phyloP scores from a whole-genome alignment of 495 filamentous ascomycete genomes.

The Echria macrotheca region DNA sequence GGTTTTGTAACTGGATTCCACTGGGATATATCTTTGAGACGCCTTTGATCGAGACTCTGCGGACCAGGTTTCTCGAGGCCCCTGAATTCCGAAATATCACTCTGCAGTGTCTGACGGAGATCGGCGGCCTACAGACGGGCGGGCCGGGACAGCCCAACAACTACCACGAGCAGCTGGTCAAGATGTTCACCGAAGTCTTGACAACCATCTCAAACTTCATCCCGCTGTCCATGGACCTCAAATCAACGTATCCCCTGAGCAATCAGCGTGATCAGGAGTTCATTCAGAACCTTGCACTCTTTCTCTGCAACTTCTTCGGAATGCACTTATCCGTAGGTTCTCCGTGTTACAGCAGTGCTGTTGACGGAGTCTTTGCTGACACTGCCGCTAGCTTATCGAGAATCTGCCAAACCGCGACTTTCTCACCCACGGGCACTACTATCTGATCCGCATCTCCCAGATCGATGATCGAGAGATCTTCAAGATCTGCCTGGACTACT shows the following conservation, averaged over 20 bases:
- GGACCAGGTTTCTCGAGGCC: constrained; percentile 80
- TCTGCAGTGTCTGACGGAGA: constrained; percentile 94
- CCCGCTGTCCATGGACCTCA: constrained; percentile 80
- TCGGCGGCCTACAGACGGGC: constrained; percentile 80
- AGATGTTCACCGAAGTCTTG: constrained; percentile 95
- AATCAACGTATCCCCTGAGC: constrained; percentile 80
- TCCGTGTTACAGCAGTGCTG: too few species aligned
- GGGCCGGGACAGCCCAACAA: constrained; percentile 56
- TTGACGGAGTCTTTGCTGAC: too few species aligned
- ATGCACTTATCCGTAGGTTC: constrained; percentile 82
- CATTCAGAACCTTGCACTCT: constrained; percentile 91
- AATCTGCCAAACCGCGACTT: constrained; percentile 92
- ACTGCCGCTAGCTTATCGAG: constrained; percentile 93
- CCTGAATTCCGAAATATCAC: constrained; percentile 96
- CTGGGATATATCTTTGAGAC: constrained; percentile 98
- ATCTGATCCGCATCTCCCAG: constrained; percentile 94
- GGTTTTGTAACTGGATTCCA: constrained; percentile 98
- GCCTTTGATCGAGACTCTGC: constrained; percentile 86
- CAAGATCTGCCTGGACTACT: constrained; percentile 98
- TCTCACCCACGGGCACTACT: constrained; percentile 92
- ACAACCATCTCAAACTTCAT: constrained; percentile 86
- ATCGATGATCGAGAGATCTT: constrained; percentile 99
- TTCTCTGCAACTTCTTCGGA: constrained; percentile 91
- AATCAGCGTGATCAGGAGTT: constrained; percentile 95
- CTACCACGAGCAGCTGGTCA: constrained; percentile 88